A percentile compares a stretch with the other conserved stretches of the same genome.
phyloP scores from a whole-genome alignment of 2,329 filamentous ascomycete species.

The Tolypocladium ophioglossoides region DNA sequence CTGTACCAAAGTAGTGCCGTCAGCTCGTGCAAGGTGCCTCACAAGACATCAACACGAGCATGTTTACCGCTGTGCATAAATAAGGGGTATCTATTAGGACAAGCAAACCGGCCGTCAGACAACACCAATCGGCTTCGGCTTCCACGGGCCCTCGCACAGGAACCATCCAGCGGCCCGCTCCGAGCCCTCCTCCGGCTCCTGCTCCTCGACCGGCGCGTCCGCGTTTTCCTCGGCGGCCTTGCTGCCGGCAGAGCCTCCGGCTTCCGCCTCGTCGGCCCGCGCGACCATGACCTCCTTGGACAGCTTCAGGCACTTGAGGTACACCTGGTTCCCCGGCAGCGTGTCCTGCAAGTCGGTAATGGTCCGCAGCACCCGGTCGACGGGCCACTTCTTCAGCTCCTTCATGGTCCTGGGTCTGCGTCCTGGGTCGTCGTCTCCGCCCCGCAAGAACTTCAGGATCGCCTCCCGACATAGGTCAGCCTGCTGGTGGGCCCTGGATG shows the following conservation, averaged over 20 bases:
- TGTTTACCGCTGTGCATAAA: background rate
- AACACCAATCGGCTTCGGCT: slow-evolving; percentile 46
- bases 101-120: slow-evolving; percentile 20
- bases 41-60: background rate
- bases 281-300: slow-evolving; percentile 27
- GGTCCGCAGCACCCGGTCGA: slow-evolving; percentile 22
- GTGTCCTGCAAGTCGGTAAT: slow-evolving; percentile 28
- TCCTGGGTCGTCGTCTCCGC: slow-evolving; percentile 18
- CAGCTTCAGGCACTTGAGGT: slow-evolving; percentile 34
- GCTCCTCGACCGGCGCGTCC: background rate
- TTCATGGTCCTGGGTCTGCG: slow-evolving; percentile 13
- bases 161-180: slow-evolving; percentile 30
- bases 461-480: slow-evolving; percentile 20
- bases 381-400: slow-evolving; percentile 25
- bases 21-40: background rate
- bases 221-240: background rate
- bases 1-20: too few species aligned
- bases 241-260: background rate
- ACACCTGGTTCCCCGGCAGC: slow-evolving; percentile 30
- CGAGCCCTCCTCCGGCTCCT: background rate
- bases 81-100: background rate
- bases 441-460: slow-evolving; percentile 28
- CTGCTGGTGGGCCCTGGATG: background rate
- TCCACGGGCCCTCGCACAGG: slow-evolving; percentile 41
- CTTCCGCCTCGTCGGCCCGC: slow-evolving; percentile 5